phyloP scores from a whole-genome alignment of 768 basidiomycete species.

The Dictyophora rubrovolvata region DNA sequence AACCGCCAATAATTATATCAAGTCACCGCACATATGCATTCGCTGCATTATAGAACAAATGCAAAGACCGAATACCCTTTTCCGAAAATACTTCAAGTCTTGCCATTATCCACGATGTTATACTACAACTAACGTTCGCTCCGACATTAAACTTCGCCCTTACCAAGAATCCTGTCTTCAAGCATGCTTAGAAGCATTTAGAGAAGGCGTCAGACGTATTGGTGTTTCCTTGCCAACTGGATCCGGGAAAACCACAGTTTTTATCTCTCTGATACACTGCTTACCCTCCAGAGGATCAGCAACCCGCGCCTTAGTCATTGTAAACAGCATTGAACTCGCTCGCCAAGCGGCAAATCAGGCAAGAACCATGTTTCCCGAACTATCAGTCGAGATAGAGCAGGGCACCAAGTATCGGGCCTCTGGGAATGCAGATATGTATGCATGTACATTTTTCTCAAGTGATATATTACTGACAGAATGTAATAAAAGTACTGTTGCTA shows the following conservation, averaged over 20 bases:
- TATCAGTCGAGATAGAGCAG: conserved; percentile 89
- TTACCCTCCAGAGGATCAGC: conserved; percentile 36
- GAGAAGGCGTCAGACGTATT: conserved; percentile 57
- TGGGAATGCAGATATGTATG: conserved; percentile 80
- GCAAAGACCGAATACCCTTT: neutral
- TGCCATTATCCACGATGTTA: neutral
- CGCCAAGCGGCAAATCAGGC: conserved; percentile 76
- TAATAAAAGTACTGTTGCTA: conserved; percentile 63
- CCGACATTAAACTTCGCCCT: conserved; percentile 56
- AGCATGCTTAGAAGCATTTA: conserved; percentile 64
- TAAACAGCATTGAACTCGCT: conserved; percentile 85
- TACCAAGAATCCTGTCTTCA: conserved; percentile 79
- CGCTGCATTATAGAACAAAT: neutral
- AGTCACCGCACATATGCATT: neutral
- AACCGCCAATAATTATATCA: too few relatives aligned
- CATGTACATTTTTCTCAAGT: conserved; percentile 9
- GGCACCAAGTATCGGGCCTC: conserved; percentile 62
- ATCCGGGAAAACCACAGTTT: conserved; percentile 84
- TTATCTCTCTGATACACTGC: conserved; percentile 68
- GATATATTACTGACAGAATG: neutral
- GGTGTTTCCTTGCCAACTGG: conserved; percentile 83
- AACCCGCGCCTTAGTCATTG: conserved; percentile 64
- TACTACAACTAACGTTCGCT: neutral
- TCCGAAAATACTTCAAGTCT: neutral
- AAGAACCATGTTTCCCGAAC: conserved; percentile 50